These are phyloP conservation scores for Phytopythium ostracodes DNA, from an alignment of 352 stramenopile species.

Conservation along the genomic window DNA sequence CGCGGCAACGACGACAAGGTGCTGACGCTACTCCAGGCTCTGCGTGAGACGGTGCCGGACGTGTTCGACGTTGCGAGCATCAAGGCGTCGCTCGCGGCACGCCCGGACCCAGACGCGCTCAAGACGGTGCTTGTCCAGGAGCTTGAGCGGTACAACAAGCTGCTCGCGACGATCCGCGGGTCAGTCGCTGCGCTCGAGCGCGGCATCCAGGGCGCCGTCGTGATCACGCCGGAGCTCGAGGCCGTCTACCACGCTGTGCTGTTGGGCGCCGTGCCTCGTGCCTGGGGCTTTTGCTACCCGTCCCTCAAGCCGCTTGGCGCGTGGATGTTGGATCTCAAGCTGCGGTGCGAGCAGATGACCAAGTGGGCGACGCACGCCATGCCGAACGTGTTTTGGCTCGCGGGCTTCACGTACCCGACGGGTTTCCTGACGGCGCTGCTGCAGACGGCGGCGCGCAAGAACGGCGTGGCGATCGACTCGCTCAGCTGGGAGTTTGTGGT, in stretches of 20 bases:
- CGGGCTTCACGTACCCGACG: constrained; percentile 96
- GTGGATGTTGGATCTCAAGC: constrained; percentile 92
- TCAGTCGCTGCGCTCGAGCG: constrained; percentile 87
- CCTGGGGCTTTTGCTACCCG: constrained; percentile 94
- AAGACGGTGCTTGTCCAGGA: constrained; percentile 96
- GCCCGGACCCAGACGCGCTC: constrained; percentile 87
- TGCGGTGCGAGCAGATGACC: constrained; percentile 88
- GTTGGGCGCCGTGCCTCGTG: constrained; percentile 80
- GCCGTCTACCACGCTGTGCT: constrained; percentile 91
- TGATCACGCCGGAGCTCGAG: constrained; percentile 95
- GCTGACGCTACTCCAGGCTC: constrained; percentile 65
- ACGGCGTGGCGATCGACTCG: constrained; percentile 94
- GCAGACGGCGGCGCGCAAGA: constrained; percentile 93
- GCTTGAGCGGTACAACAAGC: constrained; percentile 92
- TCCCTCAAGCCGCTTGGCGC: constrained; percentile 91
- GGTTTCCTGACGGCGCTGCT: constrained; percentile 95
- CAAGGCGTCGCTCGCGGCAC: constrained; percentile 55
- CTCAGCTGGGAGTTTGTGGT: constrained; percentile 95
- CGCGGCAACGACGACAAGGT: constrained; percentile 90
- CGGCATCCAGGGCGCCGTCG: constrained; percentile 90
- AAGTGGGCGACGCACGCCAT: constrained; percentile 84
- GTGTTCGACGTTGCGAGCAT: constrained; percentile 87
- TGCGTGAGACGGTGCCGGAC: constrained; percentile 88
- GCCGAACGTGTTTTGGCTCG: constrained; percentile 93
- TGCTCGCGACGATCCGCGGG: constrained; percentile 73